phyloP scores from a whole-genome alignment of 1,284 basidiomycete species.

The Puccinia coronata region DNA sequence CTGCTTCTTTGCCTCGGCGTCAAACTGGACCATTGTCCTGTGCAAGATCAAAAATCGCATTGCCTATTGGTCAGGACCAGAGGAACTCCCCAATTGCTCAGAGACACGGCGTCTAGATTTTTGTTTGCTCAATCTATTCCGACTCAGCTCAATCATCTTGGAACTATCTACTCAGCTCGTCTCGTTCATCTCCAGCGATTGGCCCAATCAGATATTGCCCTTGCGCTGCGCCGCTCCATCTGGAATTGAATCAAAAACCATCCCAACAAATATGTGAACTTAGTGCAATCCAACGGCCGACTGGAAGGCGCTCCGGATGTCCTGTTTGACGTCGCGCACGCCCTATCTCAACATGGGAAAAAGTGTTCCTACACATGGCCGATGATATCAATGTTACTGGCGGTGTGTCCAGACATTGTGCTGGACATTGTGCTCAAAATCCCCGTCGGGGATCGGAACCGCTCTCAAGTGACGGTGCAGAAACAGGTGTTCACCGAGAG shows the following conservation, averaged over 20 bases:
- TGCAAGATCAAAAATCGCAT: conserved; percentile 73
- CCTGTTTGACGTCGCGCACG: conserved; percentile 58
- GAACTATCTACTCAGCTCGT: conserved; percentile 79
- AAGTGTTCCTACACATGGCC: conserved; percentile 74
- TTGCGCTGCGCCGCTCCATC: conserved; percentile 74
- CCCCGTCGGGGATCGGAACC: conserved; percentile 60
- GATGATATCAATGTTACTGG: conserved; percentile 73
- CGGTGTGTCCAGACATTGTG: conserved; percentile 78
- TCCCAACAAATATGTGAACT: conserved; percentile 75
- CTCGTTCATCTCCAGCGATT: conserved; percentile 79
- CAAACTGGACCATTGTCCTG: conserved; percentile 83
- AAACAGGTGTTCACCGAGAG: conserved; percentile 51
- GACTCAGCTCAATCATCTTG: conserved; percentile 67
- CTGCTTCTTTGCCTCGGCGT: conserved; percentile 82
- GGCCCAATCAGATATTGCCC: conserved; percentile 72
- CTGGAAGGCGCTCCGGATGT: conserved; percentile 58
- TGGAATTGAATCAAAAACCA: conserved; percentile 91
- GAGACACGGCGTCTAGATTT: conserved; percentile 75
- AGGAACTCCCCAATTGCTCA: conserved; percentile 65
- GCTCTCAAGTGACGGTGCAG: conserved; percentile 56
- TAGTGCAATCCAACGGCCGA: conserved; percentile 62
- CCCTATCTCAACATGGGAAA: conserved; percentile 59
- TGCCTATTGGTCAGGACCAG: conserved; percentile 64
- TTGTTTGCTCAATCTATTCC: conserved; percentile 68
- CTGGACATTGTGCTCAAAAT: conserved; percentile 65